Conservation (phyloP, 2,329 filamentous ascomycete genomes). For the Sporothrix dimorphospora region DNA sequence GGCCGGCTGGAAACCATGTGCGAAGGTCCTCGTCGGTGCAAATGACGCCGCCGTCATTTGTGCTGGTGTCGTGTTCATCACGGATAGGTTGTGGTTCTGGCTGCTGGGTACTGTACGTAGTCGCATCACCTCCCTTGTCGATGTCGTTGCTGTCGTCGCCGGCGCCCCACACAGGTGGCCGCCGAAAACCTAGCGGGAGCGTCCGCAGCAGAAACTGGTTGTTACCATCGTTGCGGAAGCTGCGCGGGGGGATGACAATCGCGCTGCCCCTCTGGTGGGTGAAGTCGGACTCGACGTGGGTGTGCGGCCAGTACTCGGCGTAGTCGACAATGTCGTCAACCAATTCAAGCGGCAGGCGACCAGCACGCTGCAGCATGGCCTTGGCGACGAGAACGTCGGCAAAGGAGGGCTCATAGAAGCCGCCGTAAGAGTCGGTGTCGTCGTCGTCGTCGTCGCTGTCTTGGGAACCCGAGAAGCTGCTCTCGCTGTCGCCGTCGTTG, state of each 20-base stretch:
- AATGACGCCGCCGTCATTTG: not conserved
- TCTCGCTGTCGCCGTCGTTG: not conserved
- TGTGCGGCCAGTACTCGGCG: constrained; percentile 66
- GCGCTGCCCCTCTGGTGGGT: constrained; percentile 23
- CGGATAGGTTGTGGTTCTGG: not conserved
- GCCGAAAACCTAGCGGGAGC: constrained; percentile 46
- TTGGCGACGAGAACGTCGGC: constrained; percentile 56
- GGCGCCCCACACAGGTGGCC: constrained; percentile 33
- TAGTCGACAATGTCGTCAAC: constrained; percentile 60
- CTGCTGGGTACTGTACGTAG: not conserved
- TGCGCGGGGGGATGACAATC: not conserved
- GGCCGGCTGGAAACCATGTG: constrained; percentile 34
- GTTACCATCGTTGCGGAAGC: constrained; percentile 40
- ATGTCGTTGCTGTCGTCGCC: not conserved
- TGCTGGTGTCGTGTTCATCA: not conserved
- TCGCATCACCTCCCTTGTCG: not conserved
- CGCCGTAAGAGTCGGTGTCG: not conserved
- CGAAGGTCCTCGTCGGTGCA: constrained; percentile 9
- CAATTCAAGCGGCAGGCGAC: constrained; percentile 57
- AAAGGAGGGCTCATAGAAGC: constrained; percentile 43
- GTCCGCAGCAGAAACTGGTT: constrained; percentile 50
- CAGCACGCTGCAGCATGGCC: constrained; percentile 49
- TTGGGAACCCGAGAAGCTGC: not conserved
- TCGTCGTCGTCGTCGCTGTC: not conserved
- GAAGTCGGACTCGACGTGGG: constrained; percentile 43